Conservation (phyloP, 768 basidiomycete species). For the Lactarius hatsudake region DNA sequence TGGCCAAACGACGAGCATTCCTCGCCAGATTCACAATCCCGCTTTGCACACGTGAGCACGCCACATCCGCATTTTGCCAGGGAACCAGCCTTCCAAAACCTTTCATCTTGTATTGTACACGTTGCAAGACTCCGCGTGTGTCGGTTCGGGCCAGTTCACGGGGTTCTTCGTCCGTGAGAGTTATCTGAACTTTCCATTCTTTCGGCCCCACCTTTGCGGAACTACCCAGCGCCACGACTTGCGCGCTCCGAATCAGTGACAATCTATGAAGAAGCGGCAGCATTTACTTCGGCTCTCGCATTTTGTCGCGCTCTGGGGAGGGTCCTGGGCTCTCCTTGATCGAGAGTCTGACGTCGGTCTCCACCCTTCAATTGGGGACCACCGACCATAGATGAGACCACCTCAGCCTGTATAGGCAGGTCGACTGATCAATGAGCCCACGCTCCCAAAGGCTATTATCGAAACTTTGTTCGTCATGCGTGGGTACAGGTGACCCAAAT, state of each 20-base stretch:
- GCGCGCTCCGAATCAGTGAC: slow-evolving; percentile 28
- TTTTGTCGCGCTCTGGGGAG: slow-evolving; percentile 13
- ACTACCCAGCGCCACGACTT: slow-evolving; percentile 23
- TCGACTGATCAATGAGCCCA: slow-evolving; percentile 19
- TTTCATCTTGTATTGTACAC: slow-evolving; percentile 23
- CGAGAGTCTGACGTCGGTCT: slow-evolving; percentile 23
- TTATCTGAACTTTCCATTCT: slow-evolving; percentile 16
- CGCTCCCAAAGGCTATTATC: slow-evolving; percentile 13
- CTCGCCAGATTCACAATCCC: slow-evolving; percentile 26
- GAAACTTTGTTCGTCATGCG: slow-evolving; percentile 14
- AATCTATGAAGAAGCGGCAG: slow-evolving; percentile 25
- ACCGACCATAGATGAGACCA: slow-evolving; percentile 4
- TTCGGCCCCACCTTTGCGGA: slow-evolving; percentile 10
- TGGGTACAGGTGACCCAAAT: slow-evolving; percentile 14
- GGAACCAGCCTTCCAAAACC: slow-evolving; percentile 23
- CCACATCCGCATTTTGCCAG: slow-evolving; percentile 27
- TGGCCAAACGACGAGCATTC: slow-evolving; percentile 27
- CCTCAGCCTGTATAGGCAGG: slow-evolving; percentile 17
- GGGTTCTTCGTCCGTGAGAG: slow-evolving; percentile 23
- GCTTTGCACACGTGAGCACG: slow-evolving; percentile 27
- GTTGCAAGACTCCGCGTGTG: slow-evolving; percentile 27
- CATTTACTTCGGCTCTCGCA: slow-evolving; percentile 15
- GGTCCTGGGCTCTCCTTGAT: slow-evolving; percentile 23
- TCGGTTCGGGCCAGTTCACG: slow-evolving; percentile 25
- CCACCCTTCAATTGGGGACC: slow-evolving; percentile 6